Base-by-base conservation (phyloP, 768 basidiomycete genomes). In the Mycena rebaudengoi region DNA sequence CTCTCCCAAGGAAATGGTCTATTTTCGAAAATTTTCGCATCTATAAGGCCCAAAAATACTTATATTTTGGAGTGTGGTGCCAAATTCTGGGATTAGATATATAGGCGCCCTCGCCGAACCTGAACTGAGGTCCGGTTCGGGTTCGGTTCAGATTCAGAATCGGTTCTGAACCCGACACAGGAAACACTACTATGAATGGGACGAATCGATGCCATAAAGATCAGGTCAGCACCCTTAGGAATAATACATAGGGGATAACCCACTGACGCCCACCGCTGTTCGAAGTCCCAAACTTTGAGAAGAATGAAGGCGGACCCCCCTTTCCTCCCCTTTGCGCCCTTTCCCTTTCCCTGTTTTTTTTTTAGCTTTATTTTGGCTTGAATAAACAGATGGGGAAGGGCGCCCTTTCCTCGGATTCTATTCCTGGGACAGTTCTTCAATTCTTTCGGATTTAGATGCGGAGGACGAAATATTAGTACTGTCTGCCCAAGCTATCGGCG, bases 71-170 rank as follows among this genome's bases (percentile, higher is more conserved):
- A n/a, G n/a, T n/a, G n/a, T n/a, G n/a, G n/a, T n/a, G n/a, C n/a
- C n/a, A n/a, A n/a, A n/a, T n/a, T n/a, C n/a, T n/a, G n/a, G n/a
- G n/a, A n/a, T n/a, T n/a, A n/a, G n/a, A n/a, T n/a, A n/a, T n/a
- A n/a, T n/a, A n/a, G n/a, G n/a, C n/a, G n/a, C n/a, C n/a, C n/a
- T n/a, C n/a, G n/a, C 89, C 37, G 86, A 87, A 41, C 91, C 91
- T 88, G 64, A 41, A 67, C 60, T 53, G 23, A 66, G 57, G 48
- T 50, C 30, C 48, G 48, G 32, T 30, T 50, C 32, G 8, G 48
- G 48, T 50, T 50, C 51, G 37, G 35, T 52, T 52, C 37, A 40
- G 51, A 37, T 52, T 52, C 51, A 26, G 35, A 37, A 39, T 39
- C 51, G 51, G 51, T 52, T 40, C 37, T 26, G 51, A 52, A 52